Percentiles rank a stretch among this genome's conserved stretches.
Conservation (phyloP, 441 rosid species). For the Erysimum pusillum region DNA sequence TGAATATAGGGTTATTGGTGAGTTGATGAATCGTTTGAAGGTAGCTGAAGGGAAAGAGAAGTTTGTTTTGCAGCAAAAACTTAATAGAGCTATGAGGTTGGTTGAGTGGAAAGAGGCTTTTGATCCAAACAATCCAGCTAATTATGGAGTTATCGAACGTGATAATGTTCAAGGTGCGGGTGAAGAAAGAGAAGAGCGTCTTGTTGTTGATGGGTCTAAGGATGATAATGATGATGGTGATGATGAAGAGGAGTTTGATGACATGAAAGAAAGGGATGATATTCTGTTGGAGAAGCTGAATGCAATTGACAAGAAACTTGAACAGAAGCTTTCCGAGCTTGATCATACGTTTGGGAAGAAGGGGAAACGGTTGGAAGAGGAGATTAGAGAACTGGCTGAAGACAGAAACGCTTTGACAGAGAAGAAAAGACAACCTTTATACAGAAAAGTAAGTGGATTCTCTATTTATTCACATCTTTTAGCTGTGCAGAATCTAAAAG, state of each 20-base stretch:
- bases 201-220: conserved; percentile 40
- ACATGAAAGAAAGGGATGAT: conserved; percentile 89
- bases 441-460: conserved; percentile 67
- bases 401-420: conserved; percentile 92
- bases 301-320: conserved; percentile 83
- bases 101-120: conserved; percentile 87
- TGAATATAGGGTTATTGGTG: conserved; percentile 90
- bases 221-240: conserved; percentile 48
- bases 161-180: conserved; percentile 56
- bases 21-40: conserved; percentile 79
- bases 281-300: conserved; percentile 76
- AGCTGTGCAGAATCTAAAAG: background rate
- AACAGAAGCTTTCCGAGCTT: conserved; percentile 81
- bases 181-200: conserved; percentile 51
- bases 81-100: conserved; percentile 86
- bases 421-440: conserved; percentile 83
- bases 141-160: conserved; percentile 70
- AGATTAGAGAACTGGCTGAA: conserved; percentile 90
- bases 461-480: conserved; percentile 2
- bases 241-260: conserved; percentile 91
- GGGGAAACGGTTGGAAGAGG: conserved; percentile 90
- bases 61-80: conserved; percentile 84
- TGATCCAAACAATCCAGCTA: conserved; percentile 86
- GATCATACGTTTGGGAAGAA: conserved; percentile 95
- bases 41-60: conserved; percentile 88